A percentile compares a stretch with the other conserved stretches of the same genome.
Conservation (phyloP, 2,329 filamentous ascomycete genomes). For the Phialophora chinensis region DNA sequence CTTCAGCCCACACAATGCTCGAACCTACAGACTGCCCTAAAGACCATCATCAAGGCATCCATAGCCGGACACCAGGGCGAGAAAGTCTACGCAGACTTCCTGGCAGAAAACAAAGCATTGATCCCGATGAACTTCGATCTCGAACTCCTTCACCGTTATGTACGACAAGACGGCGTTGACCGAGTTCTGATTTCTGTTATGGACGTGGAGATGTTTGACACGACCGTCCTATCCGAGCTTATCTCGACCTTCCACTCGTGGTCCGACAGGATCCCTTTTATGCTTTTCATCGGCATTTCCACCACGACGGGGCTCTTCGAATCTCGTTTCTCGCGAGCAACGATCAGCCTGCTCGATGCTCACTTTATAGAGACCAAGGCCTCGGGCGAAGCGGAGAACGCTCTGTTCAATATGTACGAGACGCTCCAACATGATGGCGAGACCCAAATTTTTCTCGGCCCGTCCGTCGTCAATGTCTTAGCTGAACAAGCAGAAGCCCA, state of each 20-base stretch:
- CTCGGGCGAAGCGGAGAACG: constrained; percentile 44
- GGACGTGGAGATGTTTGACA: constrained; percentile 57
- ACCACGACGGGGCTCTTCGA: constrained; percentile 68
- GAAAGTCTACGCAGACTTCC: constrained; percentile 48
- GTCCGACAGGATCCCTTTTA: constrained; percentile 66
- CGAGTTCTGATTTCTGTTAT: constrained; percentile 52
- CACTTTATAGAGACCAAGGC: constrained; percentile 57
- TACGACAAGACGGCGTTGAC: constrained; percentile 45
- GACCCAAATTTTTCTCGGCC: constrained; percentile 57
- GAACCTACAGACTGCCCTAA: constrained; percentile 54
- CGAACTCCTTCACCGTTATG: constrained; percentile 52
- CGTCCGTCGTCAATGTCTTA: constrained; percentile 57
- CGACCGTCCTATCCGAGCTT: constrained; percentile 51
- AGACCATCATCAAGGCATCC: constrained; percentile 50
- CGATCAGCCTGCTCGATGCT: constrained; percentile 60
- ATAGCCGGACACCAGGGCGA: constrained; percentile 48
- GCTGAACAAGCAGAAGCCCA: constrained; percentile 64
- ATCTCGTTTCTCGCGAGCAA: constrained; percentile 60
- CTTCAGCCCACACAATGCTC: constrained; percentile 53
- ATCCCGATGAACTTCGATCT: constrained; percentile 54
- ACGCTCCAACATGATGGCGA: constrained; percentile 46
- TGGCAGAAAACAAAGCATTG: constrained; percentile 48
- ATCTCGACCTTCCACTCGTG: constrained; percentile 60
- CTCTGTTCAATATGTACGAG: constrained; percentile 45
- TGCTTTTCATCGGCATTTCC: constrained; percentile 65